Conservation (phyloP, 805 yeast genomes). For the Yarrowia phangngaensis region DNA sequence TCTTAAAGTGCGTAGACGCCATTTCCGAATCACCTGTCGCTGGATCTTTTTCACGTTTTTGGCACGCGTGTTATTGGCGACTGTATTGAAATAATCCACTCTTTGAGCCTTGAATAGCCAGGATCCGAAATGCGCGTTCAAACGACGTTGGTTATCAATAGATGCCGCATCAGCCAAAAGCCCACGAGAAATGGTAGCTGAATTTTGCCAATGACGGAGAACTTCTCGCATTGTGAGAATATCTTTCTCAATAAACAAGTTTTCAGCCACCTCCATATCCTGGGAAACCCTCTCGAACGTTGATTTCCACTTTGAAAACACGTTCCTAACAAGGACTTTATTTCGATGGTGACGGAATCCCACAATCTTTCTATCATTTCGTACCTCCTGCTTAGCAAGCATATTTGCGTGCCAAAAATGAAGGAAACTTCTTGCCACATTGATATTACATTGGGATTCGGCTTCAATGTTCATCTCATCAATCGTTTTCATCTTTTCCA, state of each 20-base stretch:
- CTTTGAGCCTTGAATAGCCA: slow-evolving; percentile 18
- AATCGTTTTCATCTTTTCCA: neutral
- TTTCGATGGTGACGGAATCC: neutral
- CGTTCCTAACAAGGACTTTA: neutral
- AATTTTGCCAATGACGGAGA: neutral
- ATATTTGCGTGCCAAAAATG: neutral
- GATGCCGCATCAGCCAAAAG: slow-evolving; percentile 4
- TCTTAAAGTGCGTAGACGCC: slow-evolving; percentile 13
- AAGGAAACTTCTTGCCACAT: slow-evolving; percentile 1
- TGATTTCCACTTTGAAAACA: neutral
- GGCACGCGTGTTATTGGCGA: slow-evolving; percentile 2
- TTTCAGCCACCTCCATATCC: slow-evolving; percentile 10
- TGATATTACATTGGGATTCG: neutral
- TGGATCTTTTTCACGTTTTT: slow-evolving; percentile 1
- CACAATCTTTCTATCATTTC: neutral
- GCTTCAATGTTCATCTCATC: neutral
- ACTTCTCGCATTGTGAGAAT: slow-evolving; percentile 12
- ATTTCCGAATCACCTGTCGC: slow-evolving; percentile 8
- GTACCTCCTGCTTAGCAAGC: neutral
- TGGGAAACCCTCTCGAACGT: neutral
- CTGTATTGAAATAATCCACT: neutral
- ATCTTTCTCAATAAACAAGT: slow-evolving; percentile 11
- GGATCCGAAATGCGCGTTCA: slow-evolving; percentile 3
- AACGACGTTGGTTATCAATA: slow-evolving; percentile 1
- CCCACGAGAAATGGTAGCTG: neutral